Percentiles rank a stretch among this genome's conserved stretches.
Conservation (phyloP, 164 flowering plant genomes). For the Magnolia changhungtana region DNA sequence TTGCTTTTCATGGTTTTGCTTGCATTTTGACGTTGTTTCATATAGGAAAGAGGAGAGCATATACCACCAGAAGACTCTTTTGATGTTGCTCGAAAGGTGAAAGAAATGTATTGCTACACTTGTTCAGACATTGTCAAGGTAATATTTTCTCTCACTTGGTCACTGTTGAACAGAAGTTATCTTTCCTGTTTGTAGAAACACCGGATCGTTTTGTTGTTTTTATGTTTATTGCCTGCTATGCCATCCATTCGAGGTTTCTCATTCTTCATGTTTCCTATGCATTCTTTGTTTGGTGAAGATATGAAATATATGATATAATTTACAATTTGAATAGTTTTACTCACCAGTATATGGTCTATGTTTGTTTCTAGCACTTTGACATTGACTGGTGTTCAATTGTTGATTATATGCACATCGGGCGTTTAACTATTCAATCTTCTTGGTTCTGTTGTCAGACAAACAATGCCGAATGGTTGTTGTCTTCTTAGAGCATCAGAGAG, state of each 20-base stretch:
- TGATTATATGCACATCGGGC: too few relatives aligned
- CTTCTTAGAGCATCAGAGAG: too few relatives aligned
- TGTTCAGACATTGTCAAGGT: conserved; percentile 98
- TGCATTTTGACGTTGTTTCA: conserved; percentile 20
- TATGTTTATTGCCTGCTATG: too few relatives aligned
- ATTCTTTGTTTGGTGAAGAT: background rate
- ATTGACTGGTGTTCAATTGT: background rate
- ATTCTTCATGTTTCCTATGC: background rate
- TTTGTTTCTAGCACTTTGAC: background rate
- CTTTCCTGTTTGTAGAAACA: background rate
- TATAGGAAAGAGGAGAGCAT: conserved; percentile 99
- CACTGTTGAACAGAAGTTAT: background rate
- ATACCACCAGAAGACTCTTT: conserved; percentile 95
- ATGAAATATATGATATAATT: background rate
- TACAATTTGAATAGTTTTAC: too few relatives aligned
- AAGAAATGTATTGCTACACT: conserved; percentile 92
- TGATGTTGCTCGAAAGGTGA: conserved; percentile 96
- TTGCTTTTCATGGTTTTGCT: conserved; percentile 2
- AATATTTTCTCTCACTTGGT: background rate
- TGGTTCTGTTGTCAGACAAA: too few relatives aligned
- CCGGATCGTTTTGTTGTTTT: background rate
- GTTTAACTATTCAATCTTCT: too few relatives aligned
- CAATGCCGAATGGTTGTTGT: too few relatives aligned
- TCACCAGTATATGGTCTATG: background rate
- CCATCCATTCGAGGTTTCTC: background rate